A percentile compares a stretch with the other conserved stretches of the same genome.
Evolutionary conservation across 345 rosid genomes (phyloP).

Genomic region (Limnanthes douglasii): DNA sequence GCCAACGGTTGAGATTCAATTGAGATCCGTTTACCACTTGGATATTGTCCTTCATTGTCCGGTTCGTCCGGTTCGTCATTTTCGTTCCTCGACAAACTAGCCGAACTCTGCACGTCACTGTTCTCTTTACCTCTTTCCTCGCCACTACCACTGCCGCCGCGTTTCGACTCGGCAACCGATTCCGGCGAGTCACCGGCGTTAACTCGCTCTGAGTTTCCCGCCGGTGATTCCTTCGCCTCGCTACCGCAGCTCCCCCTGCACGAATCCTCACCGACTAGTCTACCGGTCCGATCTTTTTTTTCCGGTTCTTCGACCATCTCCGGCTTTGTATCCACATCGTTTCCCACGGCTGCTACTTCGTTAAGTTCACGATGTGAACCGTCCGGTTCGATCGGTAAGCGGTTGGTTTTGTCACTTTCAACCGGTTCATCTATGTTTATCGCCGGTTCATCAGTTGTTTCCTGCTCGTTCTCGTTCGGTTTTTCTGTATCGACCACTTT

Average conservation of each 20-base stretch:
- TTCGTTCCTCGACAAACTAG: slow-evolving; percentile 25
- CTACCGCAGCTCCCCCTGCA: slow-evolving; percentile 30
- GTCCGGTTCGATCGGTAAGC: slow-evolving; percentile 37
- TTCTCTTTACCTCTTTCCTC: slow-evolving; percentile 12
- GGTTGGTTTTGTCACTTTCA: slow-evolving; percentile 11
- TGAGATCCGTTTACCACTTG: slow-evolving; percentile 6
- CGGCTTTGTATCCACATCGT: slow-evolving; percentile 9
- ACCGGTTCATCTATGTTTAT: slow-evolving; percentile 5
- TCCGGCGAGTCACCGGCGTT: slow-evolving; percentile 15
- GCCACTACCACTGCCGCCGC: slow-evolving; percentile 9
- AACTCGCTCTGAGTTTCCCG: slow-evolving; percentile 12
- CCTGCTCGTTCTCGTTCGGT: slow-evolving; percentile 3
- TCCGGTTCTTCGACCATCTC: slow-evolving; percentile 1
- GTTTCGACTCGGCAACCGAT: slow-evolving; percentile 20
- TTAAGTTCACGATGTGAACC: slow-evolving; percentile 24
- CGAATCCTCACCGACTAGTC: slow-evolving; percentile 21
- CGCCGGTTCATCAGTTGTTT: slow-evolving; percentile 5
- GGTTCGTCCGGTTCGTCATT: slow-evolving; percentile 20
- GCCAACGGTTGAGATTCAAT: slow-evolving; percentile 38
- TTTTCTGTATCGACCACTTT: slow-evolving; percentile 9
- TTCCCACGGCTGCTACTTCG: slow-evolving; percentile 7
- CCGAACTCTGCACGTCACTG: slow-evolving; percentile 64
- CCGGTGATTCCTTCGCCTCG: slow-evolving; percentile 17
- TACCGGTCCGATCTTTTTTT: slow-evolving; percentile 2
- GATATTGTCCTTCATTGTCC: slow-evolving; percentile 29